phyloP scores from a whole-genome alignment of 2,329 filamentous ascomycete genomes.

The Arthrobotrys pseudoclavata region DNA sequence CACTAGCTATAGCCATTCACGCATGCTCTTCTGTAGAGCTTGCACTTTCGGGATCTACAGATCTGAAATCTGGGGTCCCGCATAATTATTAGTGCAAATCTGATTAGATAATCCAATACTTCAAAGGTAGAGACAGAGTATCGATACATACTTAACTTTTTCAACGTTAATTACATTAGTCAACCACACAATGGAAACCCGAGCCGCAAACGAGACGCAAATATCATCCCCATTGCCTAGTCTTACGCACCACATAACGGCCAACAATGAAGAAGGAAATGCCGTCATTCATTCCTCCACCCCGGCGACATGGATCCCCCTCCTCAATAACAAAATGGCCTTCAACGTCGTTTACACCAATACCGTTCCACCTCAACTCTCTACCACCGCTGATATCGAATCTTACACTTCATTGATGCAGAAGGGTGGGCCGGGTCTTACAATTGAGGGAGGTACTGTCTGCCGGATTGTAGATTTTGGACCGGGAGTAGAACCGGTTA shows the following conservation, averaged over 20 bases:
- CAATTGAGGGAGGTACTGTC: constrained; percentile 66
- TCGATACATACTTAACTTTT: no score
- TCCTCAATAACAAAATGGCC: constrained; percentile 64
- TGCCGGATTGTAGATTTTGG: constrained; percentile 70
- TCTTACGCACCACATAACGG: constrained; percentile 65
- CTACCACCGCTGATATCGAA: constrained; percentile 65
- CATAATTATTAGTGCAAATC: no score
- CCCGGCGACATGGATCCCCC: constrained; percentile 61
- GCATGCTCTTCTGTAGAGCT: no score
- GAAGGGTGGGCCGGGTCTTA: constrained; percentile 53
- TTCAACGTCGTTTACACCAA: constrained; percentile 68
- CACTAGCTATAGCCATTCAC: no score
- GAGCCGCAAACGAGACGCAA: constrained; percentile 22
- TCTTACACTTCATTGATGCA: constrained; percentile 63
- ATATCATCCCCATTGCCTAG: constrained; percentile 23
- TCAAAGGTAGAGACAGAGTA: no score
- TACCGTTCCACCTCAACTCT: constrained; percentile 66
- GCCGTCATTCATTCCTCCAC: constrained; percentile 66
- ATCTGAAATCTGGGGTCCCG: no score
- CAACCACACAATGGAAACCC: constrained; percentile 7
- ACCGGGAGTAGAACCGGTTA: constrained; percentile 67
- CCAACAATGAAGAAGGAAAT: constrained; percentile 65
- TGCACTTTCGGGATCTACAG: no score
- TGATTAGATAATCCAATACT: no score
- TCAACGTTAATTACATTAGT: no score